Percentiles rank a stretch among this genome's conserved stretches.
These are phyloP conservation scores for Volvox carteri DNA, from an alignment of 163 green algal genomes.

Conservation along the genomic window DNA sequence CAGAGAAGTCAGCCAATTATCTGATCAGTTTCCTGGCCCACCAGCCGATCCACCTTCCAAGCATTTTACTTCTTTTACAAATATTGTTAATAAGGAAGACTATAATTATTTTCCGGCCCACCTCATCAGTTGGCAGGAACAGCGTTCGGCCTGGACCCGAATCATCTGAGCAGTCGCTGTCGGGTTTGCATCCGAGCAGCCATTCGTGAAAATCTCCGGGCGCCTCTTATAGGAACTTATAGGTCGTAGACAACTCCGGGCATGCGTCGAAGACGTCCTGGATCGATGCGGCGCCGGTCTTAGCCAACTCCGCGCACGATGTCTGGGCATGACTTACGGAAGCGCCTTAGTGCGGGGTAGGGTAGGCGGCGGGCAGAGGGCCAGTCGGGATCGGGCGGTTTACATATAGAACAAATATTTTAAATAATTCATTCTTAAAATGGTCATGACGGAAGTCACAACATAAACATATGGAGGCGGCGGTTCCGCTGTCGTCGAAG, in stretches of 20 bases:
- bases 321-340: background rate
- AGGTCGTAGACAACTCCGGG: background rate
- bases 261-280: background rate
- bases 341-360: background rate
- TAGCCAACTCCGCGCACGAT: background rate
- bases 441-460: too few relatives aligned
- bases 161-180: background rate
- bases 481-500: too few relatives aligned
- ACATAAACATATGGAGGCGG: too few relatives aligned
- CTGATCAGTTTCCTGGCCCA: too few relatives aligned
- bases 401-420: background rate
- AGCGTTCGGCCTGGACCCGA: background rate
- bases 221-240: background rate
- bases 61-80: too few relatives aligned
- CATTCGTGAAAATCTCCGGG: background rate
- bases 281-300: background rate
- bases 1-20: too few relatives aligned
- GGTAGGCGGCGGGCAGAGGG: background rate
- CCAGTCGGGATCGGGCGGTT: background rate
- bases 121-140: background rate
- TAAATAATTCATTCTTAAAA: background rate
- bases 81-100: too few relatives aligned
- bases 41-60: too few relatives aligned
- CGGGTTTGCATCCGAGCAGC: background rate
- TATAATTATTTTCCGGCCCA: too few relatives aligned